Percentiles rank a stretch among this genome's conserved stretches.
phyloP scores from a whole-genome alignment of 805 yeast genomes.

The Debaryomyces maramus region DNA sequence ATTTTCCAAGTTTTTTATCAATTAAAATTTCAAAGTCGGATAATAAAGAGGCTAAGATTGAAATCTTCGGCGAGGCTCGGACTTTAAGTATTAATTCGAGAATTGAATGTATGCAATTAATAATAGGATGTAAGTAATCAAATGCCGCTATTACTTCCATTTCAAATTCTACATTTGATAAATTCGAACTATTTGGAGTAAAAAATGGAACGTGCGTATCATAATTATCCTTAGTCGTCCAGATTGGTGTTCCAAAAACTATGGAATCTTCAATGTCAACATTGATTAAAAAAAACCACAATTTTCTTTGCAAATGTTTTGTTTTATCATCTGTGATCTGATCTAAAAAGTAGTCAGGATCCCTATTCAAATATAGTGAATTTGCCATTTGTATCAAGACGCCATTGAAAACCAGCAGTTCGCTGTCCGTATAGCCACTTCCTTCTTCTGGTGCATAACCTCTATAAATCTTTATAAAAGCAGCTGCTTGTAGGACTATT shows the following conservation, averaged over 20 bases:
- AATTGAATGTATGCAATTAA: not conserved
- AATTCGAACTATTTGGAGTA: not conserved
- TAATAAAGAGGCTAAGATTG: not conserved
- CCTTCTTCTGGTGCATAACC: slow-evolving; percentile 59
- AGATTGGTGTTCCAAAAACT: slow-evolving; percentile 2
- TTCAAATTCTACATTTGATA: not conserved
- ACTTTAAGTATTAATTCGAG: not conserved
- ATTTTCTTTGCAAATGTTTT: slow-evolving; percentile 4
- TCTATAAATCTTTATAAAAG: slow-evolving; percentile 56
- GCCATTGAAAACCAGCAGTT: slow-evolving; percentile 23
- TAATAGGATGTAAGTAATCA: not conserved
- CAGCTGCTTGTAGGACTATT: slow-evolving; percentile 57
- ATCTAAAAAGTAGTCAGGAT: slow-evolving; percentile 28
- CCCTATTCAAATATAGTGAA: slow-evolving; percentile 49
- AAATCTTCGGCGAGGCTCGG: not conserved
- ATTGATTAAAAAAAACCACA: slow-evolving; percentile 5
- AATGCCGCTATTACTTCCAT: not conserved
- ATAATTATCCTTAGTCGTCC: not conserved
- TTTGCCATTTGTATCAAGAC: slow-evolving; percentile 44
- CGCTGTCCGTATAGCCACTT: slow-evolving; percentile 40
- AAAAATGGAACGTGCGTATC: slow-evolving; percentile 2
- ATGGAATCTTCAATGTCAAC: slow-evolving; percentile 5
- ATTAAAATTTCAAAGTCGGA: slow-evolving; percentile 4
- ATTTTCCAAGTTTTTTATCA: slow-evolving; percentile 1
- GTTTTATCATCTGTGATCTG: slow-evolving; percentile 1